These are phyloP conservation scores for Pichia nanzhaoensis DNA, from an alignment of 805 yeast genomes.

Conservation along the genomic window DNA sequence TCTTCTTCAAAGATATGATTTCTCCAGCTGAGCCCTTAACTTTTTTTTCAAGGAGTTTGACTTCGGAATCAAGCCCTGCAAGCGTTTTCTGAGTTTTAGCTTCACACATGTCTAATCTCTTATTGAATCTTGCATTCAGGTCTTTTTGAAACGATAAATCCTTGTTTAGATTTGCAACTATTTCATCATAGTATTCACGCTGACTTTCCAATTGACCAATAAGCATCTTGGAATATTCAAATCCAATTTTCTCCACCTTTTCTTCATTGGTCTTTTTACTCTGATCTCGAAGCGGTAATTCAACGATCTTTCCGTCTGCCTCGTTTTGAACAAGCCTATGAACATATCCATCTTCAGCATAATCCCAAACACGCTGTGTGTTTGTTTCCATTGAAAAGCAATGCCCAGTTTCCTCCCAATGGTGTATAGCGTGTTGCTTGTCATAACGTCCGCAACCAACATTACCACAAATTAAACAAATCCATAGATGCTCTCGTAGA, in stretches of 20 bases:
- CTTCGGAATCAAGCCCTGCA: slow-evolving; percentile 7
- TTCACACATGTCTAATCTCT: slow-evolving; percentile 7
- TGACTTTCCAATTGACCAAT: slow-evolving; percentile 81
- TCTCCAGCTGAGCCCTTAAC: background rate
- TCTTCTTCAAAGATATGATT: background rate
- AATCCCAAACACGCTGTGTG: slow-evolving; percentile 91
- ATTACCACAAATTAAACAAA: slow-evolving; percentile 83
- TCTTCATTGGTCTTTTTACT: slow-evolving; percentile 28
- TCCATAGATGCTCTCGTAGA: slow-evolving; percentile 65
- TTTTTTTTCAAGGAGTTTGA: too few relatives aligned
- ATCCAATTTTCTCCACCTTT: slow-evolving; percentile 49
- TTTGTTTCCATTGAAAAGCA: slow-evolving; percentile 85
- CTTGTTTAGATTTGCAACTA: slow-evolving; percentile 29
- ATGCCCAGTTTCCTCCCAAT: slow-evolving; percentile 70
- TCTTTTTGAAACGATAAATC: slow-evolving; percentile 4
- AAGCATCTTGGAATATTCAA: slow-evolving; percentile 75
- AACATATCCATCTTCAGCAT: slow-evolving; percentile 85
- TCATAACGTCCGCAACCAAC: slow-evolving; percentile 91
- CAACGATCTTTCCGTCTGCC: slow-evolving; percentile 85
- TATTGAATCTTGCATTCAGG: background rate
- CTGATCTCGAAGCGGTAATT: slow-evolving; percentile 41
- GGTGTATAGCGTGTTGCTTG: slow-evolving; percentile 78
- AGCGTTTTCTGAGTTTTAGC: slow-evolving; percentile 3
- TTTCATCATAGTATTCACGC: slow-evolving; percentile 69
- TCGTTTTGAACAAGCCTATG: slow-evolving; percentile 81